These are phyloP conservation scores for Castanopsis chinensis DNA, from an alignment of 306 rosid genomes.

Conservation along the genomic window DNA sequence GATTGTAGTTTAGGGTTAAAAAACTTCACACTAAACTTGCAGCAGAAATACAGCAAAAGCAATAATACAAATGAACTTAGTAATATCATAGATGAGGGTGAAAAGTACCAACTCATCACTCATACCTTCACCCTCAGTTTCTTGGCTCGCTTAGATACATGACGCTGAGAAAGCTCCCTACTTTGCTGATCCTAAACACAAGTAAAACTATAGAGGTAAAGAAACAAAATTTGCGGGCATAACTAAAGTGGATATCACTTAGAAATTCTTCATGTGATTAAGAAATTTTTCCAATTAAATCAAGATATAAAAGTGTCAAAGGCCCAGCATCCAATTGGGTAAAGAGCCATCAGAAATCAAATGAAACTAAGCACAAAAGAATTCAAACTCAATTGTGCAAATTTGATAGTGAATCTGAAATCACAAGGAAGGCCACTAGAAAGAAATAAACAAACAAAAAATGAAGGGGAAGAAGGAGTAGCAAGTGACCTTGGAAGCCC, in stretches of 20 bases:
- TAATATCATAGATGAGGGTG: neutral
- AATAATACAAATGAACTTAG: neutral
- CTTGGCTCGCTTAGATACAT: constrained; percentile 85
- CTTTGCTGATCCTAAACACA: constrained; percentile 90
- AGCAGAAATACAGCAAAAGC: neutral
- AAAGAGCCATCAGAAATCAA: too few relatives aligned
- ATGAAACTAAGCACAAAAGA: too few relatives aligned
- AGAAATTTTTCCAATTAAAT: too few relatives aligned
- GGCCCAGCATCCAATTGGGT: too few relatives aligned
- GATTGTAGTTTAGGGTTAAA: constrained; percentile 1
- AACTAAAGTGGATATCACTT: neutral
- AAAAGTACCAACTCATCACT: constrained; percentile 10
- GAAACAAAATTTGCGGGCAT: neutral
- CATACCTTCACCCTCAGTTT: constrained; percentile 79
- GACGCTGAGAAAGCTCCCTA: constrained; percentile 92
- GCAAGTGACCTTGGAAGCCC: constrained; percentile 38
- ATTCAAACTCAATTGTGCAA: too few relatives aligned
- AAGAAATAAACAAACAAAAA: too few relatives aligned
- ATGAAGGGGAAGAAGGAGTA: too few relatives aligned
- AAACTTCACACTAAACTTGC: neutral
- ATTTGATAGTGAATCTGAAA: too few relatives aligned
- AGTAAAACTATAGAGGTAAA: constrained; percentile 10
- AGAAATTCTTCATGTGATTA: too few relatives aligned
- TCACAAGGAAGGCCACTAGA: too few relatives aligned
- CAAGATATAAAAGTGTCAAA: too few relatives aligned